Base-by-base conservation (phyloP, 176 grass and related monocot species). In the Oryza brachyantha region DNA sequence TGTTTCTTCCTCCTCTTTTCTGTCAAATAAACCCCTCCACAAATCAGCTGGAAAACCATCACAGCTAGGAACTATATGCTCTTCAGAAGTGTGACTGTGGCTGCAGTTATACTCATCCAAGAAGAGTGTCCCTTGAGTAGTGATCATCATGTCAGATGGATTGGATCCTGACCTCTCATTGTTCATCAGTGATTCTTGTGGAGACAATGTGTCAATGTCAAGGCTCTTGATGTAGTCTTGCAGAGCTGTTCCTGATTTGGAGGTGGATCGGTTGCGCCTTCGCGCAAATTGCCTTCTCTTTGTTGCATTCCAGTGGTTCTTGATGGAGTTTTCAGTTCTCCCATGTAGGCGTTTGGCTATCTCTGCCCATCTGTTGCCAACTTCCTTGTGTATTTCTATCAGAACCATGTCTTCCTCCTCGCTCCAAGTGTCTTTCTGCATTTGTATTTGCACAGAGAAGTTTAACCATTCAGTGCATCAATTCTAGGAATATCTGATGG, bases 251-350 rank as follows among this genome's bases (percentile, higher is more conserved):
- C 84, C 79, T 70, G 87, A 72, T n/a, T 84, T 85, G 22, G 86
- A 87, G 83, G 64, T 84, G 13, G 25, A 38, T n/a, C 85, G 88
- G 70, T 66, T 82, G 26, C 86, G 54, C 34, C 84, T 68, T 7
- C 79, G 62, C n/a, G 88, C 83, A 48, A 99, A 91, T 19, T 93
- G 92, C 75, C 90, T 78, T 16, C 96, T 77, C 48, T 95, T 99
- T 10, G 96, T 99, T 57, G 96, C 93, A 59, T 99, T 99, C 96
- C 96, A 95, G 5, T 95, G 96, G 25, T 99, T 99, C 61, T 99
- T 99, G 45, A 99, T 88, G 14, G 96, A 94, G 75, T 99, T 99
- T 28, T 99, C 92, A 8, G 96, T 99, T 62, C 96, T 87, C 17
- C 96, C 96, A 2, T 90, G 92, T 55, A 99, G 84, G 34, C 79